Percentiles rank a stretch among this genome's conserved stretches.
phyloP scores from a whole-genome alignment of 2,329 filamentous ascomycete species.

The Aspergillus clavatus region DNA sequence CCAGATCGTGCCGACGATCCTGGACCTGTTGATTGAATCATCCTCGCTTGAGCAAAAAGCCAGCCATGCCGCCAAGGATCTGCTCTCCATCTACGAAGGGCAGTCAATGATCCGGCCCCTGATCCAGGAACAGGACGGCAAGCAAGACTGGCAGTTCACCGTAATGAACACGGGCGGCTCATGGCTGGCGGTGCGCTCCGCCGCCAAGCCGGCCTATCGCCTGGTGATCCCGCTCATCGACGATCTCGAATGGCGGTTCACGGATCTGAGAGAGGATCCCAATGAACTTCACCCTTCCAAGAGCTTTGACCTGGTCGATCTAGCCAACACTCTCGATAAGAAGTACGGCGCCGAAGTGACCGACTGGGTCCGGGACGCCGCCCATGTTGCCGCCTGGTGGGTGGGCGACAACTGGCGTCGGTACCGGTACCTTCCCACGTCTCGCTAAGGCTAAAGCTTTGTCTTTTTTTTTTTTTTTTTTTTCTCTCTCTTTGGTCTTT shows the following conservation, averaged over 20 bases:
- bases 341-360: constrained; percentile 18
- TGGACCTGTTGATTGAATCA: constrained; percentile 30
- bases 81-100: constrained; percentile 29
- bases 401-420: constrained; percentile 28
- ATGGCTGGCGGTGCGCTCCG: constrained; percentile 29
- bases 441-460: not conserved
- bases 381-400: constrained; percentile 28
- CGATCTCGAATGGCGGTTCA: constrained; percentile 32
- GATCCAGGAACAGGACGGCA: constrained; percentile 16
- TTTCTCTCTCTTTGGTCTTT: not conserved
- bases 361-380: constrained; percentile 23
- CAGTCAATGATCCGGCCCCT: constrained; percentile 30
- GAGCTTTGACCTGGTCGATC: constrained; percentile 20
- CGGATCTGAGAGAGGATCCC: constrained; percentile 24
- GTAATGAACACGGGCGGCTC: constrained; percentile 34
- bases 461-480: not conserved
- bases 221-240: constrained; percentile 29
- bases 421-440: constrained; percentile 13
- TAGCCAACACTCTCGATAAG: constrained; percentile 16
- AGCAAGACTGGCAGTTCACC: constrained; percentile 31
- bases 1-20: constrained; percentile 30
- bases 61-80: constrained; percentile 19
- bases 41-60: constrained; percentile 22
- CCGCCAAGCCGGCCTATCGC: constrained; percentile 23
- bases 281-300: constrained; percentile 20